Conservation (phyloP, 495 filamentous ascomycete species). For the Alectoria sarmentosa region DNA sequence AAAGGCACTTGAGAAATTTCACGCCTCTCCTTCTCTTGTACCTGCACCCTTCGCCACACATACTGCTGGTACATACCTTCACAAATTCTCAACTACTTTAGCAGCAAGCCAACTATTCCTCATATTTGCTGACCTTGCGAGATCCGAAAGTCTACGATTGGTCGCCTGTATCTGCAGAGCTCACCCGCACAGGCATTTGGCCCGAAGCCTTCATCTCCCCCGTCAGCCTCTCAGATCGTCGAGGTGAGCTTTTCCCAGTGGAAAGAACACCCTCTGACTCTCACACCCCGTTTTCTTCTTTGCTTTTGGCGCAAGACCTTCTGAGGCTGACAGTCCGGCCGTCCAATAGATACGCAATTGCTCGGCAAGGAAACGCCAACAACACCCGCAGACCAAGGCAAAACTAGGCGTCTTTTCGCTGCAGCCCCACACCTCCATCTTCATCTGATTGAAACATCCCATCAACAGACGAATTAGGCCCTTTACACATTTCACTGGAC, state of each 20-base stretch:
- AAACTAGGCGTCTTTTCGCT: conserved; percentile 24
- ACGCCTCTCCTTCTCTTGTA: not conserved
- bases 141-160: conserved; percentile 1
- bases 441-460: conserved; percentile 15
- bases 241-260: conserved; percentile 6
- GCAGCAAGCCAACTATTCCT: not conserved
- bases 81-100: not conserved
- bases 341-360: conserved; percentile 9
- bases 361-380: conserved; percentile 16
- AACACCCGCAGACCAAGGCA: conserved; percentile 24
- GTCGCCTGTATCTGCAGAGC: conserved; percentile 11
- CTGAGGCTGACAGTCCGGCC: conserved; percentile 16
- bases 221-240: conserved; percentile 15
- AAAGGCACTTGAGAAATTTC: not conserved
- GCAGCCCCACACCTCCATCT: conserved; percentile 25
- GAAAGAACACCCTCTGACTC: conserved; percentile 3
- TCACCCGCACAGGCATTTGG: conserved; percentile 1
- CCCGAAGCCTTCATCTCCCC: conserved; percentile 14
- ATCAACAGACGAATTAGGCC: conserved; percentile 1
- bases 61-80: too few relatives aligned
- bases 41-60: not conserved
- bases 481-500: conserved; percentile 24
- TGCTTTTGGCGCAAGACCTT: conserved; percentile 14
- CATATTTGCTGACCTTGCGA: conserved; percentile 10
- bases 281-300: not conserved